A percentile compares a stretch with the other conserved stretches of the same genome.
Conservation (phyloP, 352 stramenopile genomes). For the Globisporangium nagaii region DNA sequence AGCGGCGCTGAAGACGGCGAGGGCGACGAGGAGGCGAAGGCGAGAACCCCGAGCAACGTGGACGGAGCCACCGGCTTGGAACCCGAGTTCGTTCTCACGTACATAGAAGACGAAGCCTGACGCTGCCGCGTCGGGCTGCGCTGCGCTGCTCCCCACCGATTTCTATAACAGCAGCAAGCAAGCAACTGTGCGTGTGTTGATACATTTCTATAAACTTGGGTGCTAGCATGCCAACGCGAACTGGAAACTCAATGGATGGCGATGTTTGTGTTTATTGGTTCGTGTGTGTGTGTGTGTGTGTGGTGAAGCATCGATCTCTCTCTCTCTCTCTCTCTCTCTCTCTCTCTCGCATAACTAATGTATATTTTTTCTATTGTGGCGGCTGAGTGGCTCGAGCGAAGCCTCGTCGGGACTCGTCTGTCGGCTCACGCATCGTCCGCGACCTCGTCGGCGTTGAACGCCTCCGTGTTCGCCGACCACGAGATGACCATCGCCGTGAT, state of each 20-base stretch:
- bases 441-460: conserved; percentile 14
- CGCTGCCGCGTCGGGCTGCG: not conserved
- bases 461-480: conserved; percentile 20
- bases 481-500: conserved; percentile 77
- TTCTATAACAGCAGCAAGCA: not conserved
- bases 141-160: no score
- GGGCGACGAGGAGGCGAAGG: conserved; percentile 4
- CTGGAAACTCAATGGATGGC: no score
- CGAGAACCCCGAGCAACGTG: conserved; percentile 9
- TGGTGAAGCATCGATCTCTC: conserved; percentile 4
- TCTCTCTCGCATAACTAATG: no score
- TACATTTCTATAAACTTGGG: no score
- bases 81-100: conserved; percentile 15
- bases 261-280: no score
- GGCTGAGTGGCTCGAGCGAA: not conserved
- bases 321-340: conserved; percentile 8
- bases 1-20: conserved; percentile 12
- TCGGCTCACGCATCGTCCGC: conserved; percentile 10
- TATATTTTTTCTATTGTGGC: conserved; percentile 3
- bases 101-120: conserved; percentile 15
- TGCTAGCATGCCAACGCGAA: no score
- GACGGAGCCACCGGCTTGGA: conserved; percentile 1
- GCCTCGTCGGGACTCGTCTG: no score
- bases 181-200: not conserved
- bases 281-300: no score